phyloP scores from a whole-genome alignment of 306 rosid genomes.

The Prosopis cineraria region DNA sequence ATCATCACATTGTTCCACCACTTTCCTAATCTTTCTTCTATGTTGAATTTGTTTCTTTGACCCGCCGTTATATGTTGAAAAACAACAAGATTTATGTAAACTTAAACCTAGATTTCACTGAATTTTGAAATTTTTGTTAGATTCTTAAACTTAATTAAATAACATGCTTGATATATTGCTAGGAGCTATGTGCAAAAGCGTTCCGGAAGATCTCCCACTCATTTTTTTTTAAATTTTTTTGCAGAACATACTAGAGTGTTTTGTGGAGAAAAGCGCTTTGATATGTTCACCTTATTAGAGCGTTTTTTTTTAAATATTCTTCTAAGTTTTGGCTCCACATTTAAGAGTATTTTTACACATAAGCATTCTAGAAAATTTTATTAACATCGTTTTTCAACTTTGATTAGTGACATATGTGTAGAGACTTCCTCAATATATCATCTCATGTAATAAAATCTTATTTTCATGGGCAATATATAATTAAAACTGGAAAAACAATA shows the following conservation, averaged over 20 bases:
- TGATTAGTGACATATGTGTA: background rate
- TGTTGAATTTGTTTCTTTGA: slow-evolving; percentile 1
- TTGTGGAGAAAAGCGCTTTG: no score
- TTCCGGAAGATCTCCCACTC: no score
- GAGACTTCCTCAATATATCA: background rate
- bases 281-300: no score
- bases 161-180: background rate
- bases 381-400: no score
- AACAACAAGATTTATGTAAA: no score
- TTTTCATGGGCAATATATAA: background rate
- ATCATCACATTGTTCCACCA: background rate
- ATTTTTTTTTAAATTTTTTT: no score
- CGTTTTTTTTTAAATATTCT: no score
- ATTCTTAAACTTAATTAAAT: background rate
- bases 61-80: background rate
- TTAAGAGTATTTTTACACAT: no score
- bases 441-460: background rate
- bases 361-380: no score
- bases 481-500: background rate
- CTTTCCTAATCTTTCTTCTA: background rate
- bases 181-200: no score
- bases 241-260: no score
- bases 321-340: no score
- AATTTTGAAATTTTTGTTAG: background rate
- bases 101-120: background rate